Base-by-base conservation (phyloP, 1,139 yeast species). In the Pichia sp. region DNA sequence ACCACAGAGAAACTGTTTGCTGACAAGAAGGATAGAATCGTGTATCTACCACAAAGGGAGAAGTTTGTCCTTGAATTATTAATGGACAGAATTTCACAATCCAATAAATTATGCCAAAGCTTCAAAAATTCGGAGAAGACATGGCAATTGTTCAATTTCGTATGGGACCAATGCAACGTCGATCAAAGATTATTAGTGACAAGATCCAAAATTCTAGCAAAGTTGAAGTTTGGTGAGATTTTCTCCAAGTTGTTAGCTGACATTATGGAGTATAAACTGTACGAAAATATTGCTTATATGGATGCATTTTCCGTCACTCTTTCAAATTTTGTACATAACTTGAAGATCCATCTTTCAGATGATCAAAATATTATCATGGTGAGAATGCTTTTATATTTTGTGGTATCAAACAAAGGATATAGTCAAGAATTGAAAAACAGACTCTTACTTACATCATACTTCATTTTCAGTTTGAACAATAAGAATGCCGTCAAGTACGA, bases 51-150 rank as follows among this genome's bases (percentile, higher is more conserved):
- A 4, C 72, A 78, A 40, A 66, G 64, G 37, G 66, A 70, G 12
- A 50, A 60, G 0, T 85, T 86, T 39, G 59, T 85, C 3, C 61
- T 82, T 27, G 88, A 82, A 37, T 66, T 87, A 48, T 47, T 82
- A 3, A 64, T 77, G 42, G 93, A 84, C 50, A 66, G 88, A 46
- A 57, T 85, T 47, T 69, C 70, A 40, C 85, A 77, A 51, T 41
- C 53, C 38, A 53, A 60, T 26, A 29, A 32, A 12, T 22, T 37
- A 39, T 43, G 64, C 38, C 48, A 54, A 3, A 44, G 52, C 5
- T 77, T 77, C 66, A 74, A 69, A 48, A 53, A 44, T 12, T 56
- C 61, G 34, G 37, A 53, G 0, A 50, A 54, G 3, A 58, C 69
- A 1, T 80, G 88, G 86, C 38, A 41, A 4, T 53, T 77, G 29